Base-by-base conservation (phyloP, 202 grass and related monocot species). In the Saccharum hybrid region DNA sequence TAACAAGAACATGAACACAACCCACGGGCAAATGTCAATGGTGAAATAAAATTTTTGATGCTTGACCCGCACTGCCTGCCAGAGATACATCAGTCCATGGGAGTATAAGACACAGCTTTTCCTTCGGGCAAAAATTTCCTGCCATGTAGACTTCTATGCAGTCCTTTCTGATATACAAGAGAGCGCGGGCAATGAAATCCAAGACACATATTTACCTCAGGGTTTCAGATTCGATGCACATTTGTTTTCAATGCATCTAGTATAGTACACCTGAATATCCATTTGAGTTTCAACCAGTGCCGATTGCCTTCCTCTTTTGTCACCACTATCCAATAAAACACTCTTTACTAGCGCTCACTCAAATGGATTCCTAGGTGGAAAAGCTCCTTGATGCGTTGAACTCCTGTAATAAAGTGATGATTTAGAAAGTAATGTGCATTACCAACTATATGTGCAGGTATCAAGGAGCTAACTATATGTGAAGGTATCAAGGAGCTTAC, bases 311-410 rank as follows among this genome's bases (percentile, higher is more conserved):
- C 64, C 52, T 69, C 54, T 16, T 85, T 71, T 59, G 54, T 63
- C 56, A 64, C 59, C 82, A 42, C 75, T 37, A 66, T 77, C 63
- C 63, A 49, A 30, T 11, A 60, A 21, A 61, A 54, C 31, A 41
- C 43, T 56, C 42, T 82, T 76, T 48, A 82, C 38, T 74, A 73
- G 64, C 26, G 71, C 23, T 95, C 86, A 98, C 57, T 85, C 91
- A 89, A 98, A 98, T 74, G 93, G 91, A 90, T 98, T 98, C 43
- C 91, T 86, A 26, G 89, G 87, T 81, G 83, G 71, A 68, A 88
- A 81, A 54, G 78, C 66, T 66, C 87, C 92, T 90, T 98, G 92
- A 71, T 84, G 79, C 42, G 86, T 37, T 42, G 86, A 61, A 36
- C 63, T 90, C 77, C 95, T 98, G 88, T 83, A 82, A 86, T 49